Base-by-base conservation (phyloP, 768 basidiomycete genomes). In the Boletus rubroflammeus region DNA sequence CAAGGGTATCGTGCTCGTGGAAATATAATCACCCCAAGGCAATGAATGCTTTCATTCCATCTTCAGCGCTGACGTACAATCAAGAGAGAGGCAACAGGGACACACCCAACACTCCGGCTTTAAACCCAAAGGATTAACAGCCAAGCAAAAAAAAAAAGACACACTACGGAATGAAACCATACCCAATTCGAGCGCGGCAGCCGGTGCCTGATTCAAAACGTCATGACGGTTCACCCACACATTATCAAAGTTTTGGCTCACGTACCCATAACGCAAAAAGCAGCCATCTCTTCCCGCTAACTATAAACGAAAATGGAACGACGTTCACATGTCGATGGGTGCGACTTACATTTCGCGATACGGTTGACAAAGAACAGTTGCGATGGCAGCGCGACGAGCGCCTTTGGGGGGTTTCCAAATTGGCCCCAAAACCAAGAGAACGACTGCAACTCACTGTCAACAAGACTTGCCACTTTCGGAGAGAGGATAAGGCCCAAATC, bases 301-400 rank as follows among this genome's bases (percentile, higher is more conserved):
- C 62, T 62, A 10, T 10, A 26, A 14, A 50, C 11, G 25, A 35
- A 41, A 29, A 17, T 48, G 31, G 23, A 34, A 54, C 13, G 19
- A 40, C 3, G 34, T 23, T 35, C 36, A 40, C 39, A 50, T 26
- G 43, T 6, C 13, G 23, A 39, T 43, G 47, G 28, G 25, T 9
- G 23, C 9, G 36, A 52, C 62, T 29, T 44, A 64, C 62, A 62
- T 40, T 54, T 64, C 21, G 52, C 47, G 28, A 62, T 62, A 3
- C 62, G 62, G 29, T 57, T 44, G 21, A 62, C 38, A 29, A 62
- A 62, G 46, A 62, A 62, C 9, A 62, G 31, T 25, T 62, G 61
- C 0, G 62, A 50, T 9, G 62, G 58, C 13, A 64, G 49, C 31
- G 62, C 58, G 14, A 61, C 58, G 14, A 64, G 35, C 2, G 21